phyloP scores from a whole-genome alignment of 495 filamentous ascomycete genomes.

The Penicillium verhagenii region DNA sequence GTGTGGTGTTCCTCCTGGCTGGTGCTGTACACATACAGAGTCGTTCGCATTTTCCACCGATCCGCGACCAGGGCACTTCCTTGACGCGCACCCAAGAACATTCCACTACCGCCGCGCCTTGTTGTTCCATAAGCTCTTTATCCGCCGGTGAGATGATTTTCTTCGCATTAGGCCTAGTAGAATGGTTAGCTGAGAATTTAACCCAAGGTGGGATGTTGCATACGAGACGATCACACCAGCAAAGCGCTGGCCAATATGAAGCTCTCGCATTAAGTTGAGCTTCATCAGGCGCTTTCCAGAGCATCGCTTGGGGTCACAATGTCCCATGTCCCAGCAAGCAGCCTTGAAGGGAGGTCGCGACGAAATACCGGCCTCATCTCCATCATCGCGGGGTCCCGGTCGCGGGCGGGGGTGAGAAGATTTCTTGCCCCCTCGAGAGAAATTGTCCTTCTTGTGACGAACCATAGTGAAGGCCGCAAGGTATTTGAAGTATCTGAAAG shows the following conservation, averaged over 20 bases:
- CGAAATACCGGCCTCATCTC: conserved; percentile 29
- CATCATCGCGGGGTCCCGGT: conserved; percentile 44
- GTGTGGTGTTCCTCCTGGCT: not conserved
- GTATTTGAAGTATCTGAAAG: not conserved
- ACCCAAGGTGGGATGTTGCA: conserved; percentile 18
- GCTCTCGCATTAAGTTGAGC: conserved; percentile 88
- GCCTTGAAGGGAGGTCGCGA: conserved; percentile 74
- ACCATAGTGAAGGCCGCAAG: conserved; percentile 56
- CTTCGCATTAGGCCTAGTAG: conserved; percentile 79
- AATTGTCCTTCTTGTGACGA: conserved; percentile 91
- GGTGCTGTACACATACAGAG: conserved; percentile 48
- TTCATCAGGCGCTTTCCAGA: conserved; percentile 92
- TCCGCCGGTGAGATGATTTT: conserved; percentile 78
- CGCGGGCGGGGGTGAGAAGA: conserved; percentile 50
- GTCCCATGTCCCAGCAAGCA: conserved; percentile 95
- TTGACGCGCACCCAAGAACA: conserved; percentile 92
- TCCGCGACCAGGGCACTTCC: conserved; percentile 86
- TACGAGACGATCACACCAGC: conserved; percentile 87
- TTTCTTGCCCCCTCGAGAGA: conserved; percentile 68
- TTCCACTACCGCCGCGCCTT: conserved; percentile 93
- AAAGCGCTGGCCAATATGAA: conserved; percentile 87
- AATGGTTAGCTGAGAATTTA: conserved; percentile 12
- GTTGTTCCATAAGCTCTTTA: conserved; percentile 73
- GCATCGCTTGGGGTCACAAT: conserved; percentile 96
- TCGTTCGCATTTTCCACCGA: conserved; percentile 93